A percentile compares a stretch with the other conserved stretches of the same genome.
Conservation (phyloP, 2,329 filamentous ascomycete genomes). For the Diaporthe australafricana region DNA sequence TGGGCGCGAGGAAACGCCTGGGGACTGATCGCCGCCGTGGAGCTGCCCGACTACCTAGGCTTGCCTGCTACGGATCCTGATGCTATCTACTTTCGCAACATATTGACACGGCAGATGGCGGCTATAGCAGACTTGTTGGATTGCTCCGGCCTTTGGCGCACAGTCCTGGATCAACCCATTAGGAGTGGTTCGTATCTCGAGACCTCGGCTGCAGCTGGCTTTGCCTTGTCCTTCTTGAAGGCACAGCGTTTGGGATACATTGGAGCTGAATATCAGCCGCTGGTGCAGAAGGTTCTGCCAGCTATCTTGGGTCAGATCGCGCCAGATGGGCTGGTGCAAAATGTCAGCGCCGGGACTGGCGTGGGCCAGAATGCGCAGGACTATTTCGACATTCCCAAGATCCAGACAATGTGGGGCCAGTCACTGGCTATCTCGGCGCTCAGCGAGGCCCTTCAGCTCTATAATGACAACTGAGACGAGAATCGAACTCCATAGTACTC, state of each 20-base stretch:
- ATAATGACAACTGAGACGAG: not conserved
- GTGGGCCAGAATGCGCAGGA: not conserved
- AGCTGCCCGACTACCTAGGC: conserved; percentile 1
- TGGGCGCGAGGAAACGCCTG: conserved; percentile 15
- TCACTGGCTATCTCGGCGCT: not conserved
- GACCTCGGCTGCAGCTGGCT: conserved; percentile 7
- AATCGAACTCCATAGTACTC: not conserved
- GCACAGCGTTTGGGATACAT: not conserved
- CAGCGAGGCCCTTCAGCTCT: not conserved
- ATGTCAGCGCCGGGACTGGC: not conserved
- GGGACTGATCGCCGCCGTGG: conserved; percentile 11
- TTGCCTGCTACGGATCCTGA: not conserved
- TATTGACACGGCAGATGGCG: not conserved
- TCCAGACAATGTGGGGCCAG: conserved; percentile 7
- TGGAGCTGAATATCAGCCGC: not conserved
- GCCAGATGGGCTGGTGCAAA: conserved; percentile 1
- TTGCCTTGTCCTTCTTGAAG: not conserved
- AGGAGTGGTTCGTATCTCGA: conserved; percentile 6
- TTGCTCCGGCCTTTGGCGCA: conserved; percentile 1
- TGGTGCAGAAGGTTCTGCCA: not conserved
- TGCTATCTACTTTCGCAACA: not conserved
- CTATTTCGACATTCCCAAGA: not conserved
- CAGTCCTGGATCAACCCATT: not conserved
- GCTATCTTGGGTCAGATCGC: not conserved
- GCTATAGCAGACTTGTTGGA: conserved; percentile 1